These are phyloP conservation scores for Cucumis hystrix DNA, from an alignment of 306 rosid species.

Conservation along the genomic window DNA sequence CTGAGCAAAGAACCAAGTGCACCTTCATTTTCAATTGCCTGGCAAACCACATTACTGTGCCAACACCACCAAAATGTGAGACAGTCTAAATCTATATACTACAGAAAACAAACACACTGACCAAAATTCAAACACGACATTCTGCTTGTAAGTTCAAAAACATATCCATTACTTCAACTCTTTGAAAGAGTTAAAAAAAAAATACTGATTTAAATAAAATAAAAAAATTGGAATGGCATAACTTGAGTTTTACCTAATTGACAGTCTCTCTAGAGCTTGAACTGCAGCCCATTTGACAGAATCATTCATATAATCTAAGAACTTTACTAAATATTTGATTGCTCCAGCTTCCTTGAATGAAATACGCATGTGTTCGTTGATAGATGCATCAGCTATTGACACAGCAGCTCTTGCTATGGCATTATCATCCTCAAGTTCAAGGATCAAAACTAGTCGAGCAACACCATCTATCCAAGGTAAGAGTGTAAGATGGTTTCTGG, in stretches of 20 bases:
- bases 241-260: constrained; percentile 42
- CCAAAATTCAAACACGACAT: not conserved
- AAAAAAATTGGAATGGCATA: not conserved
- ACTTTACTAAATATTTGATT: constrained; percentile 46
- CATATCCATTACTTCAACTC: not conserved
- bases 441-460: constrained; percentile 69
- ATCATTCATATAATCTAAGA: constrained; percentile 29
- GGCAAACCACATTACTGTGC: constrained; percentile 65
- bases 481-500: constrained; percentile 33
- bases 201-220: not conserved
- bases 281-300: constrained; percentile 34
- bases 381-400: constrained; percentile 61
- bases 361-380: constrained; percentile 63
- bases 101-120: not conserved
- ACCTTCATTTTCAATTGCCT: constrained; percentile 55
- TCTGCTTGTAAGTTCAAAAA: not conserved
- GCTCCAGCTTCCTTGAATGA: constrained; percentile 95
- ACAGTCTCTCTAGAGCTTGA: constrained; percentile 64
- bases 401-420: constrained; percentile 52
- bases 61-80: constrained; percentile 10
- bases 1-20: constrained; percentile 41
- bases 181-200: not conserved
- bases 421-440: constrained; percentile 55
- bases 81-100: not conserved
- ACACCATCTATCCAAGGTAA: constrained; percentile 79